These are phyloP conservation scores for Sphenostylis stenocarpa DNA, from an alignment of 306 rosid species.

Conservation along the genomic window DNA sequence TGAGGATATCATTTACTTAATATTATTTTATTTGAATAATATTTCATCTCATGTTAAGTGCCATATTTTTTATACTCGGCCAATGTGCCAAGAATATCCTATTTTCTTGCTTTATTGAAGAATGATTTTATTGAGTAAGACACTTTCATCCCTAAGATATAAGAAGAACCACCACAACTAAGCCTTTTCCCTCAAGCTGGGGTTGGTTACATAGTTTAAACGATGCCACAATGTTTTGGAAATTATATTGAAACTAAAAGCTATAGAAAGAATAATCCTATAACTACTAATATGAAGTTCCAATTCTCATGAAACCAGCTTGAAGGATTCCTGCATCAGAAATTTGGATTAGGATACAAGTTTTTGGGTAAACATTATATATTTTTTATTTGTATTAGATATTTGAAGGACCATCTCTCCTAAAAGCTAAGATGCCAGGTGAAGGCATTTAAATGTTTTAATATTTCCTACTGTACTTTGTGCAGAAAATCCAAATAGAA, in stretches of 20 bases:
- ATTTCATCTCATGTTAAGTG: background rate
- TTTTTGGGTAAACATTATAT: background rate
- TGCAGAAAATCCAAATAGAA: background rate
- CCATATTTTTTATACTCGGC: background rate
- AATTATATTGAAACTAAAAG: background rate
- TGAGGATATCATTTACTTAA: background rate
- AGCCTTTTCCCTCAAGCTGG: background rate
- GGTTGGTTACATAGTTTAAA: background rate
- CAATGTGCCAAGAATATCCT: background rate
- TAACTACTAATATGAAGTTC: background rate
- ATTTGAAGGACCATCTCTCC: background rate
- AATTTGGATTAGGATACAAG: background rate
- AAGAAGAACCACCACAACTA: background rate
- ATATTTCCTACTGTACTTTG: background rate
- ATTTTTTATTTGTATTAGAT: background rate
- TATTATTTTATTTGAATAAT: background rate
- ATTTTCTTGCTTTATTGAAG: background rate
- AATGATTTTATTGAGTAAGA: background rate
- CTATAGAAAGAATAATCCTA: background rate
- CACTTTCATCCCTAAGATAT: slow-evolving; percentile 2
- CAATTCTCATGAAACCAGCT: background rate
- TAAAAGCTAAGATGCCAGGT: background rate
- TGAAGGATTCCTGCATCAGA: background rate
- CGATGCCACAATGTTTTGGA: background rate
- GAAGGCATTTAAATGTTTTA: background rate